Conservation (phyloP, 441 rosid genomes). For the Manihot esculenta region DNA sequence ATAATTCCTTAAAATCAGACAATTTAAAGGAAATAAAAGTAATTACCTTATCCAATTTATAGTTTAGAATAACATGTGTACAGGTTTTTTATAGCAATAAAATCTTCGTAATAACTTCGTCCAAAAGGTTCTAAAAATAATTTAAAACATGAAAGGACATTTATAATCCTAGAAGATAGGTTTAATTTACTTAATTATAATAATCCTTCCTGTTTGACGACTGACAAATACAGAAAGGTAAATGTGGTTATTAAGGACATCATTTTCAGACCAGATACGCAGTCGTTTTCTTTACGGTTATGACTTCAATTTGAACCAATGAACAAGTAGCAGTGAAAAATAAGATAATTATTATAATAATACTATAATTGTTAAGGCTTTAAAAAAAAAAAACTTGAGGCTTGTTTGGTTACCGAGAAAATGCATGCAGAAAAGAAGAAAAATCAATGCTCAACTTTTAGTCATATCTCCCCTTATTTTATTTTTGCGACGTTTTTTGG, state of each 20-base stretch:
- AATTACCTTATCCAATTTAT: neutral
- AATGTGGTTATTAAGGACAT: neutral
- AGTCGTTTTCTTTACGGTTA: slow-evolving; percentile 16
- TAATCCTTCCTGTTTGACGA: slow-evolving; percentile 7
- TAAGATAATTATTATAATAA: neutral
- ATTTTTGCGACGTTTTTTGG: no score
- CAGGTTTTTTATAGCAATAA: neutral
- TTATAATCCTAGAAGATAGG: neutral
- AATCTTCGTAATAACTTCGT: neutral
- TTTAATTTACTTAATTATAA: neutral
- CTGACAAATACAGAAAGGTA: neutral
- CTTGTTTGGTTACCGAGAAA: slow-evolving; percentile 15
- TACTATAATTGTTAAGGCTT: neutral
- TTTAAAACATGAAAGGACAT: neutral
- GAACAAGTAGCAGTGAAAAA: neutral
- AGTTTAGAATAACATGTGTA: no score
- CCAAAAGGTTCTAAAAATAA: neutral
- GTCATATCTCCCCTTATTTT: neutral
- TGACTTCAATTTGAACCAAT: slow-evolving; percentile 10
- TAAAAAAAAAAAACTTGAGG: no score
- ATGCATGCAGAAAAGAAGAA: slow-evolving; percentile 4
- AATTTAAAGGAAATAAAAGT: neutral
- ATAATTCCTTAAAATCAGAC: no score
- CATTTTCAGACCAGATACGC: slow-evolving; percentile 21
- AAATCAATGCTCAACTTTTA: neutral